A percentile compares a stretch with the other conserved stretches of the same genome.
Conservation (phyloP, 345 rosid species). For the Populus ilicifolia region DNA sequence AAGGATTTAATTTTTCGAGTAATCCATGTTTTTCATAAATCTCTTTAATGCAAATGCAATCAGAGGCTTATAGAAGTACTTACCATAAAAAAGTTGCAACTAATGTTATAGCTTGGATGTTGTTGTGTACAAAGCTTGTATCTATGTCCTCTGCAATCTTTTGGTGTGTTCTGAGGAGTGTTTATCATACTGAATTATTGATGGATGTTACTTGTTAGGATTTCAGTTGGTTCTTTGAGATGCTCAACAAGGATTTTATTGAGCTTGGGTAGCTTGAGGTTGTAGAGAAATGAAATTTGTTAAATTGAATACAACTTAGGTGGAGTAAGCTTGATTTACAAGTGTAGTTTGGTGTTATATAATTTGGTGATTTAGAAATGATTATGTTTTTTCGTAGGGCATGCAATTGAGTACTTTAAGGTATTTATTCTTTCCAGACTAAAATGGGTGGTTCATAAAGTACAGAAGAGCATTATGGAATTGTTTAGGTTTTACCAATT, state of each 20-base stretch:
- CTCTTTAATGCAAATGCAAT: background rate
- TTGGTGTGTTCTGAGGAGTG: background rate
- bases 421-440: background rate
- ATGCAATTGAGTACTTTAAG: background rate
- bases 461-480: background rate
- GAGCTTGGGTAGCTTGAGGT: background rate
- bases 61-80: background rate
- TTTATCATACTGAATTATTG: background rate
- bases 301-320: background rate
- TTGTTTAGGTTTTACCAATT: background rate
- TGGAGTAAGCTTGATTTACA: background rate
- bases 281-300: background rate
- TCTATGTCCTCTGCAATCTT: background rate
- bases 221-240: background rate
- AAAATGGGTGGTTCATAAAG: background rate
- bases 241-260: background rate
- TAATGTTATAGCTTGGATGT: background rate
- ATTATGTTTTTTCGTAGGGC: background rate
- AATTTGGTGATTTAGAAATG: background rate
- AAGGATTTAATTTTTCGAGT: background rate
- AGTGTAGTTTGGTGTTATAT: background rate
- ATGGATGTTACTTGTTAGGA: background rate
- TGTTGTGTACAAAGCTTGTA: background rate
- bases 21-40: background rate
- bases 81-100: background rate